Base-by-base conservation (phyloP, 2,329 filamentous ascomycete species). In the Sporothrix brunneoviolacea region DNA sequence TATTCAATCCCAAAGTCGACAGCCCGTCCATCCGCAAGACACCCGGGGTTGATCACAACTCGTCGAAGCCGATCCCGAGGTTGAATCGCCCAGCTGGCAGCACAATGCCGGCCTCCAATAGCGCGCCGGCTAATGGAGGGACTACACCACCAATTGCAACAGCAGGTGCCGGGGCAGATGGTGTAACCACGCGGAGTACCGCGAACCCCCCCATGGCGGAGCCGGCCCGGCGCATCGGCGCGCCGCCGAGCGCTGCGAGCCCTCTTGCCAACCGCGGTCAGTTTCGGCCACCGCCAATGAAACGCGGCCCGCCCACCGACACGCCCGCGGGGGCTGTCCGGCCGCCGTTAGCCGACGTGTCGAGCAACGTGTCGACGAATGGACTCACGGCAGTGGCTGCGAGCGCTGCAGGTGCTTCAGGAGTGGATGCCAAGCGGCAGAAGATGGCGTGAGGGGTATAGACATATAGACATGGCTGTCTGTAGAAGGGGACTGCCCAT, bases 21-120 rank as follows among this genome's bases (percentile, higher is more conserved):
- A 88, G 84, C 54, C 90, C 91, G 0, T 93, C 90, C 0, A 90
- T 95, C 62, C 81, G 88, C 54, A 91, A 91, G 63, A 96, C 91
- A 0, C 86, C 86, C 0, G 91, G 91, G 3, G 78, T 96, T 35
- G 89, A 96, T 61, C 88, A 94, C 62, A 82, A 71, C 19, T 84
- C 80, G 46, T 91, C 86, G 4, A 83, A 84, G 47, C 88, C 90
- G 0, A 70, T 95, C 2, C 77, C 76, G 4, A 78, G 76, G 55
- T 74, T 47, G 21, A 37, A 30, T 27, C 45, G 46, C 1, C 72
- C 40, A 69, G 74, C 0, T 71, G 77, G 55, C 77, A 15, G 36
- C 18, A 21, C n/a, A 6, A 19, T 45, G 54, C 50, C 32, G 65
- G 67, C 43, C 15, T 30, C 51, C 8, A 42, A 10, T n/a, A 50